Base-by-base conservation (phyloP, 352 stramenopile genomes). In the Phytophthora tentaculata region DNA sequence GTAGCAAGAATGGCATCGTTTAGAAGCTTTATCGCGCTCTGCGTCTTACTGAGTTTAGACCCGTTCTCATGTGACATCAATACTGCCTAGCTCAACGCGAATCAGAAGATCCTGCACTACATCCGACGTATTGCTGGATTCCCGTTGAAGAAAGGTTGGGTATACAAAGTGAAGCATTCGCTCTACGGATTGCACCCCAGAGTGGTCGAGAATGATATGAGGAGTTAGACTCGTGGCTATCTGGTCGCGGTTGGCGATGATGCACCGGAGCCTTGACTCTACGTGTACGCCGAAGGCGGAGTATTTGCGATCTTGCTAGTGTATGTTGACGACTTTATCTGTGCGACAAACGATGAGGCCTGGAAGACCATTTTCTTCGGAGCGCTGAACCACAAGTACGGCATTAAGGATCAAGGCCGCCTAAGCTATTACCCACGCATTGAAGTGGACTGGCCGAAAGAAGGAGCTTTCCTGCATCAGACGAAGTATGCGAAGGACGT, bases 11-110 rank as follows among this genome's bases (percentile, higher is more conserved):
- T 55, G 59, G 39, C 58, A 13, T 60, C 59, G 10, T 55, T 67
- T 16, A 20, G 59, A 17, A 2, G 55, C 1, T 67, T 67, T 9
- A 41, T 67, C 5, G 41, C 26, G 1, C 24, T 67, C 5, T 60
- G 50, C 20, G 22, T 54, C 5, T 2, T 55, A 7, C 14, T 67
- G 8, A 50, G 7, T 14, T 16, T 67, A 26, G 49, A 67, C 37
- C 39, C 14, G 19, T 54, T 60, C n/a, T 14, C 2, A 14, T 39
- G 53, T 28, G 61, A 69, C 20, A 41, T 69, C n/a, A 54, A 57
- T 44, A 69, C 54, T n/a, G 53, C 53, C 2, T 69, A 59, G 23
- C 28, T 58, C 5, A 69, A 69, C 26, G 35, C 37, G 3, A 17
- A 16, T 16, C 20, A 51, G 20, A 41, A 49, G 16, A 67, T 44